Evolutionary conservation across 176 grass and related monocot species (phyloP), one percentile per base, ranked within the genome.

Genomic region (Raddia guianensis): DNA sequence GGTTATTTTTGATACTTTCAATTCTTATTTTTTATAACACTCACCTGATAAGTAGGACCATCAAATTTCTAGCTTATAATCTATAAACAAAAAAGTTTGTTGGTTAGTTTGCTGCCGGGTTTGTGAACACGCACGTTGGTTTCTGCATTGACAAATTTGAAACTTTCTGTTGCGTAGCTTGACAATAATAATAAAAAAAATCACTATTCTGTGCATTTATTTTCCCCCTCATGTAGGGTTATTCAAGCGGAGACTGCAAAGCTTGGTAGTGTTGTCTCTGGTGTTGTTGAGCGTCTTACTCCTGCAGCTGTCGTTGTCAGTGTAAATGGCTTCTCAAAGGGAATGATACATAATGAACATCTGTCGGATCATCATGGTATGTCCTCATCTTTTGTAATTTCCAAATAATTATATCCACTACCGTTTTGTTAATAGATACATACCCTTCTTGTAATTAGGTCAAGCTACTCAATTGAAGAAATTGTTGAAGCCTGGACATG

Each of bases 261-360:
- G 76, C 34, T 93, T 62, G 92, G 95, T 32, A 87, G 78, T 81
- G 62, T 98, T 84, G 90, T 98, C 48, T 87, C 83, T 87, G 92
- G 91, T 85, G 90, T 94, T 88, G 95, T 98, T 78, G 90, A 94
- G 70, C 65, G 87, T 70, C 72, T 98, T 83, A 98, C 92, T 85
- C 79, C 92, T 75, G 70, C 84, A 82, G 88, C 90, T 66, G 86
- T 93, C 78, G 83, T 95, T 65, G 86, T 98, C 27, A 89, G 81
- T 80, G 78, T 98, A 68, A 97, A 92, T 86, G 86, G 80, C 52
- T 86, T 80, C 66, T 89, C 81, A 48, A 98, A 91, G 83, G 95
- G 92, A 68, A 89, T 75, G 48, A 91, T 98, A 86, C 76, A 82
- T 61, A 86, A 87, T 81, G 90, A 95, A 76, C 95, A 98, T 72